phyloP scores from a whole-genome alignment of 371 early-diverging fungal genomes.

The Rhizopus microsporus region DNA sequence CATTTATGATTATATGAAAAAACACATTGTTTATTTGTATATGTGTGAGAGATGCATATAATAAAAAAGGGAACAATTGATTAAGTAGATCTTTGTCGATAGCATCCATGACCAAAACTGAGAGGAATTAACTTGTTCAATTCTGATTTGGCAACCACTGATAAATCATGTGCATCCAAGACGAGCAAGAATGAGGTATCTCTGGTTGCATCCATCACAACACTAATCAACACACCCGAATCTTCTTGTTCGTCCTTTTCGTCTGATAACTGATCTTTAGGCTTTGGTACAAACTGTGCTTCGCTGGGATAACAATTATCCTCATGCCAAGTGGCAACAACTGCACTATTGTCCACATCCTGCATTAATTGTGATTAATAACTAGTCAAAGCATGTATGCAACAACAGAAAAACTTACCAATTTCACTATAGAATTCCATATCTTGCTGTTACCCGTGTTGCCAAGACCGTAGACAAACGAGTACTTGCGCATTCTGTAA shows the following conservation, averaged over 20 bases:
- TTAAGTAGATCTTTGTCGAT: slow-evolving; percentile 19
- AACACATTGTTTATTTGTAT: too few relatives aligned
- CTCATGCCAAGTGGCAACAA: slow-evolving; percentile 51
- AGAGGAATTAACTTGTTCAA: slow-evolving; percentile 63
- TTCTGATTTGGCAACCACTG: slow-evolving; percentile 64
- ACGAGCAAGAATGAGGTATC: slow-evolving; percentile 69
- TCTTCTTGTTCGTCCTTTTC: slow-evolving; percentile 65
- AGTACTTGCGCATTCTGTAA: slow-evolving; percentile 53
- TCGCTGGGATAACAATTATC: slow-evolving; percentile 74
- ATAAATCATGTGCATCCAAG: slow-evolving; percentile 70
- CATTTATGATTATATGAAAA: too few relatives aligned
- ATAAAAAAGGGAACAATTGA: not conserved
- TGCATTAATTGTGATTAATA: not conserved
- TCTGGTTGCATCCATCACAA: slow-evolving; percentile 68
- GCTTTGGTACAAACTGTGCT: slow-evolving; percentile 67
- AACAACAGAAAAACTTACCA: slow-evolving; percentile 31
- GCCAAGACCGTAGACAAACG: slow-evolving; percentile 68
- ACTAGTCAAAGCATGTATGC: slow-evolving; percentile 4
- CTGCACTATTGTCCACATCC: slow-evolving; percentile 31
- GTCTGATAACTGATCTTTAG: slow-evolving; percentile 13
- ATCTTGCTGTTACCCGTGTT: slow-evolving; percentile 49
- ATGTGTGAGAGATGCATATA: not conserved
- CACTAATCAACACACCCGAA: slow-evolving; percentile 70
- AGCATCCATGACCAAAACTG: slow-evolving; percentile 60
- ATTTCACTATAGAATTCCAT: slow-evolving; percentile 73